Evolutionary conservation across 208 protist genomes (phyloP).

Genomic region (Porcisia hertigi): DNA sequence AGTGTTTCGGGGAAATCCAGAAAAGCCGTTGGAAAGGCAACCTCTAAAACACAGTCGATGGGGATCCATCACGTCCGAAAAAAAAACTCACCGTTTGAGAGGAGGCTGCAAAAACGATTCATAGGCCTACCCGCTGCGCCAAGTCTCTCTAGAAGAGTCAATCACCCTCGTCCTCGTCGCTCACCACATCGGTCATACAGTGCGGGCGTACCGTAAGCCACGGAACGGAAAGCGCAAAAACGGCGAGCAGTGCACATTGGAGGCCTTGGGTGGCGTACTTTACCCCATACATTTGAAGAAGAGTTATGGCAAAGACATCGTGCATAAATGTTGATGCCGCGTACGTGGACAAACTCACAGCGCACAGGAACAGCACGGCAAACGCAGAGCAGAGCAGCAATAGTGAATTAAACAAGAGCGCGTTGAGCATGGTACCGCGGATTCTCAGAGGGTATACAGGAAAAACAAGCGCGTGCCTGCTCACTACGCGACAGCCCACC

Average conservation of each 20-base stretch:
- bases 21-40: background rate
- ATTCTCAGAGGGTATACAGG: constrained; percentile 77
- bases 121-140: background rate
- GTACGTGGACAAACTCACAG: constrained; percentile 84
- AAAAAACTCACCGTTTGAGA: background rate
- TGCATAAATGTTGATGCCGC: constrained; percentile 53
- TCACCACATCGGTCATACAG: constrained; percentile 6
- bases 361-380: constrained; percentile 89
- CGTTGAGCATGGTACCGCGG: constrained; percentile 92
- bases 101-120: background rate
- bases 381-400: constrained; percentile 89
- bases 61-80: background rate
- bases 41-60: background rate
- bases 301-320: constrained; percentile 52
- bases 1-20: background rate
- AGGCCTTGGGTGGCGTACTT: constrained; percentile 50
- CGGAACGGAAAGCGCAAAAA: constrained; percentile 26
- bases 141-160: background rate
- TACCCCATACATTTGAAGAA: constrained; percentile 48
- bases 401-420: constrained; percentile 94
- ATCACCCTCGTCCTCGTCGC: constrained; percentile 27
- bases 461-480: constrained; percentile 63
- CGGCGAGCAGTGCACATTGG: constrained; percentile 57
- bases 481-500: constrained; percentile 88
- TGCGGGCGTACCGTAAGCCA: constrained; percentile 23